Evolutionary conservation across 2,329 filamentous ascomycete genomes (phyloP).

Genomic region (Esteya vermicola): DNA sequence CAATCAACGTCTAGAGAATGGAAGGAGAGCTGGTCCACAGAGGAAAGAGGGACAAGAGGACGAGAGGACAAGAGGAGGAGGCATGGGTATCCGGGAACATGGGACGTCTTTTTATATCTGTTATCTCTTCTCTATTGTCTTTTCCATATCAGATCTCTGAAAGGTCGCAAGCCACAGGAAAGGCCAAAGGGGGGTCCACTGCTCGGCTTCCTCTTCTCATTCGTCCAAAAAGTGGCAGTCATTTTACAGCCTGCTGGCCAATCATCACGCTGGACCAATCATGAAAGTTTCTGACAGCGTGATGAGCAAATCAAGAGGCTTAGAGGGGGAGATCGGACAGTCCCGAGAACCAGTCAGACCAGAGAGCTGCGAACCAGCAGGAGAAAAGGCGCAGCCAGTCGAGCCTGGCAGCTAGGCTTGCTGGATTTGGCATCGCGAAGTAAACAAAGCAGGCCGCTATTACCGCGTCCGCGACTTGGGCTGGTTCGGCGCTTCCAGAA

Average conservation of each 20-base stretch:
- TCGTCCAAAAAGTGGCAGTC: constrained; percentile 12
- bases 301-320: constrained; percentile 8
- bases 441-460: constrained; percentile 12
- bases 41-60: background rate
- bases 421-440: constrained; percentile 8
- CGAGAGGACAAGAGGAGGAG: background rate
- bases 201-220: constrained; percentile 8
- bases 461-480: background rate
- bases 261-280: constrained; percentile 14
- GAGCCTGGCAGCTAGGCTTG: no score
- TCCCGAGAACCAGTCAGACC: no score
- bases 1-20: background rate
- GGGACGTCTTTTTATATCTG: no score
- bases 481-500: background rate
- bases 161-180: background rate
- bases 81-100: background rate
- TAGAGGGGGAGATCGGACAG: background rate
- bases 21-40: background rate
- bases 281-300: constrained; percentile 3
- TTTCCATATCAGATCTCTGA: background rate
- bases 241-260: constrained; percentile 1
- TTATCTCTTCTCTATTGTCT: no score
- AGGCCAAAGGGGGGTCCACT: background rate
- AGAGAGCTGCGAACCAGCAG: background rate
- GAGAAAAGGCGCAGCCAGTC: constrained; percentile 1